These are phyloP conservation scores for Colletotrichum neosansevieriae DNA, from an alignment of 2,329 filamentous ascomycete genomes.

Conservation along the genomic window DNA sequence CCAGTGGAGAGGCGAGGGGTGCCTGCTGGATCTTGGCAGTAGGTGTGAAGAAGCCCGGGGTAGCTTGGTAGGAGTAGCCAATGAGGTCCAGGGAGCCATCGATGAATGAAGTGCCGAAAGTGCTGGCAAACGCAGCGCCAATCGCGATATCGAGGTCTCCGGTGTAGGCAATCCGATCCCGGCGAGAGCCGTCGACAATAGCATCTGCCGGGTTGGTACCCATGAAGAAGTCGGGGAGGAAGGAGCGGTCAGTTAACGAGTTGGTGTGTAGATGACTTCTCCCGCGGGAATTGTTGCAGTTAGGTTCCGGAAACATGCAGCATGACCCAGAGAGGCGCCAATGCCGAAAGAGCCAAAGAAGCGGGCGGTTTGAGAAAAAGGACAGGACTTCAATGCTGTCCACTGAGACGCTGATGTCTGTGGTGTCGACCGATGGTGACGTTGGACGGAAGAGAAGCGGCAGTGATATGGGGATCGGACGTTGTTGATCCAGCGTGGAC, in stretches of 20 bases:
- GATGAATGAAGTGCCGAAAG: constrained; percentile 45
- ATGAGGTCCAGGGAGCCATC: constrained; percentile 43
- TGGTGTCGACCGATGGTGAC: constrained; percentile 37
- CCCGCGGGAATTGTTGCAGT: constrained; percentile 25
- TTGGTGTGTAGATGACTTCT: constrained; percentile 43
- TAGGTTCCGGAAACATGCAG: constrained; percentile 45
- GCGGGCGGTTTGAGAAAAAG: constrained; percentile 44
- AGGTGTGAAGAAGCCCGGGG: constrained; percentile 49
- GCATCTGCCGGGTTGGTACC: constrained; percentile 49
- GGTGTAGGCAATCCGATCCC: constrained; percentile 49
- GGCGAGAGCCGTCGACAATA: constrained; percentile 51
- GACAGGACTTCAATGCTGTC: constrained; percentile 41
- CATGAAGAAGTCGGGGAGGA: constrained; percentile 50
- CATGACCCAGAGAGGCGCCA: constrained; percentile 48
- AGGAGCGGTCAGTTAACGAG: constrained; percentile 45
- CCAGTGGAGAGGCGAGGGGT: constrained; percentile 40
- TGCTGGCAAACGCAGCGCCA: constrained; percentile 45
- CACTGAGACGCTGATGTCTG: constrained; percentile 41
- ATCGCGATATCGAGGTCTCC: constrained; percentile 49
- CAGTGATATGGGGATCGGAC: constrained; percentile 11
- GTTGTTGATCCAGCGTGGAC: constrained; percentile 40
- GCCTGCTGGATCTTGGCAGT: constrained; percentile 49
- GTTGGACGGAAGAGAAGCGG: constrained; percentile 4
- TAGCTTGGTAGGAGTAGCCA: constrained; percentile 46
- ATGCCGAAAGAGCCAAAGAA: constrained; percentile 49